Conservation (phyloP, 2,329 filamentous ascomycete genomes). For the Exophiala dermatitidis region DNA sequence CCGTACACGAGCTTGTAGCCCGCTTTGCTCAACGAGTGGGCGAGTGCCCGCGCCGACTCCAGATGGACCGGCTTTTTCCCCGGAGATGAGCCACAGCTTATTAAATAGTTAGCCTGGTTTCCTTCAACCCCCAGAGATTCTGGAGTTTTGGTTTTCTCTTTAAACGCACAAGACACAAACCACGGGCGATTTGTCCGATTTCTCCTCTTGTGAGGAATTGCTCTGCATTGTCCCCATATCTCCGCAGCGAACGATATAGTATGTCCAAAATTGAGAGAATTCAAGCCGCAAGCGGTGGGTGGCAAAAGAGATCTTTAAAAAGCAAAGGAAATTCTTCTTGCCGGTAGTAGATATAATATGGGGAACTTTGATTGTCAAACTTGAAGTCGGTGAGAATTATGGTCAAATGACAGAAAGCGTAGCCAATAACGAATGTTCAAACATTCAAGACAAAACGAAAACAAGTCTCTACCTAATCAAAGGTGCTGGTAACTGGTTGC, state of each 20-base stretch:
- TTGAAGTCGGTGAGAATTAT: too few species aligned
- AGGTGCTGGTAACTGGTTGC: too few species aligned
- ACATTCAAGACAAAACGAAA: too few species aligned
- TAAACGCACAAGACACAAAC: conserved; percentile 74
- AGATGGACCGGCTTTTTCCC: conserved; percentile 69
- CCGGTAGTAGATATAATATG: too few species aligned
- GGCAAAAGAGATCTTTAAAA: too few species aligned
- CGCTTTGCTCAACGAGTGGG: conserved; percentile 62
- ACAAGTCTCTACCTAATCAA: too few species aligned
- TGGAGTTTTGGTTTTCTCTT: neutral
- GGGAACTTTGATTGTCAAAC: too few species aligned
- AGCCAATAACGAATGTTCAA: too few species aligned
- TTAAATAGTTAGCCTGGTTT: conserved; percentile 20
- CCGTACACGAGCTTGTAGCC: conserved; percentile 86
- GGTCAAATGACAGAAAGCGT: too few species aligned
- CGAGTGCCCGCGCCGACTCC: conserved; percentile 69
- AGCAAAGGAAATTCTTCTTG: too few species aligned
- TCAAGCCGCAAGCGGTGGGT: too few species aligned
- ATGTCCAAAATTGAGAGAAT: neutral
- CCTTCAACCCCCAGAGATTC: neutral
- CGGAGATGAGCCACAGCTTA: conserved; percentile 69
- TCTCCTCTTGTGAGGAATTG: conserved; percentile 54
- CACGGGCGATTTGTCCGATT: conserved; percentile 48
- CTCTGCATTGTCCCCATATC: conserved; percentile 45
- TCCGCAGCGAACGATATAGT: neutral